These are phyloP conservation scores for Neonectria magnoliae DNA, from an alignment of 2,329 filamentous ascomycete genomes.

Conservation along the genomic window DNA sequence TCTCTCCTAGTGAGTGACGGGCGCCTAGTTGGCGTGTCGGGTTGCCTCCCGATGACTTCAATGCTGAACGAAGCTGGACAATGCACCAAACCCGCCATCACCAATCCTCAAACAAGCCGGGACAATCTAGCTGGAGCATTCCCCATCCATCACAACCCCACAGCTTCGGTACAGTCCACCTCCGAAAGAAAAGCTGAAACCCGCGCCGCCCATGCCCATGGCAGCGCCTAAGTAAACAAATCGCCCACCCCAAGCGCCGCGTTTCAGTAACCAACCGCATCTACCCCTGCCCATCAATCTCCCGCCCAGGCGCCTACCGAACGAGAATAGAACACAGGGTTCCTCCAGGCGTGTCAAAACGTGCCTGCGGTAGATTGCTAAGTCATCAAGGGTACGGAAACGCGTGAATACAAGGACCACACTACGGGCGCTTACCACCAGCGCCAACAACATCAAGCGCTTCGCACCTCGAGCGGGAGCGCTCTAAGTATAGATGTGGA, in stretches of 20 bases:
- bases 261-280: conserved; percentile 22
- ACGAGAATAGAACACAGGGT: conserved; percentile 12
- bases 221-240: conserved; percentile 22
- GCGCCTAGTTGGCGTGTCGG: conserved; percentile 18
- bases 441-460: not conserved
- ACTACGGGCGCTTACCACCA: conserved; percentile 9
- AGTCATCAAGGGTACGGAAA: not conserved
- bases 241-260: conserved; percentile 12
- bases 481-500: not conserved
- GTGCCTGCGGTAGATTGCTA: not conserved
- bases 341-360: not conserved
- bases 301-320: conserved; percentile 8
- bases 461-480: not conserved
- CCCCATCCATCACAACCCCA: not conserved
- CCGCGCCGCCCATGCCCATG: conserved; percentile 7
- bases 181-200: conserved; percentile 2
- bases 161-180: not conserved
- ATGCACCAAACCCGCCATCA: not conserved
- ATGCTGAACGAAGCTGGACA: conserved; percentile 5
- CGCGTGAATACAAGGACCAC: not conserved
- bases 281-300: conserved; percentile 6
- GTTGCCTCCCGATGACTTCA: conserved; percentile 27
- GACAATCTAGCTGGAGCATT: not conserved
- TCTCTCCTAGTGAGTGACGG: not conserved
- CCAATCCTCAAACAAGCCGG: not conserved